Conservation (phyloP, 768 basidiomycete species). For the Mycena pura region DNA sequence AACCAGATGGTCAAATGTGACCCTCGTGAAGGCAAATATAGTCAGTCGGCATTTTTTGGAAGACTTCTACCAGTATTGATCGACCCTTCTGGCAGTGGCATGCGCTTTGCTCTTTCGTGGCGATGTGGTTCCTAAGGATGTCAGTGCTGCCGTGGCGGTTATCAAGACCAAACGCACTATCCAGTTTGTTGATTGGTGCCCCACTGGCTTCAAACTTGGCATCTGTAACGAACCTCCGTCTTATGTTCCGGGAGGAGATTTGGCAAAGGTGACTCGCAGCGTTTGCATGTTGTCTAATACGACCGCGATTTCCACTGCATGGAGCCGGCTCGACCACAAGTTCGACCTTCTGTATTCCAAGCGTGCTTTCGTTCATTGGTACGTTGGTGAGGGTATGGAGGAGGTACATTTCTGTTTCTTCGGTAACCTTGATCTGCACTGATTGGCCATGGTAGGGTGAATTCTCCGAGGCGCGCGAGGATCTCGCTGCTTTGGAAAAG, state of each 20-base stretch:
- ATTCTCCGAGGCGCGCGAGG: conserved; percentile 98
- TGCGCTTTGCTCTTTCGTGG: conserved; percentile 93
- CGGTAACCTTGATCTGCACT: background rate
- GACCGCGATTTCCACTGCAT: conserved; percentile 92
- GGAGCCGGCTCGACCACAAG: conserved; percentile 96
- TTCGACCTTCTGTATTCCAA: conserved; percentile 98
- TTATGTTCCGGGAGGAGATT: conserved; percentile 90
- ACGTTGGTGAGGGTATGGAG: conserved; percentile 83
- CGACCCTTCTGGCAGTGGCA: conserved; percentile 67
- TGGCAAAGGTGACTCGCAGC: conserved; percentile 91
- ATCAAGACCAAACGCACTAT: conserved; percentile 99
- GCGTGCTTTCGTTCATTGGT: conserved; percentile 90
- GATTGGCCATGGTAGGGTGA: conserved; percentile 64
- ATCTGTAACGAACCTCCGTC: conserved; percentile 98
- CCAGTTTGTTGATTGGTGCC: conserved; percentile 98
- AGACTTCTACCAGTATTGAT: conserved; percentile 41
- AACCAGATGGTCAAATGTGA: conserved; percentile 98
- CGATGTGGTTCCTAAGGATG: conserved; percentile 97
- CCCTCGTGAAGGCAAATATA: conserved; percentile 98
- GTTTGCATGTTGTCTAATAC: conserved; percentile 98
- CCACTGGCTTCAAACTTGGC: conserved; percentile 98
- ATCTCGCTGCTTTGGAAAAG: conserved; percentile 99
- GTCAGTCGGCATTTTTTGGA: conserved; percentile 54
- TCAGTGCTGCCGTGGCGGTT: conserved; percentile 86
- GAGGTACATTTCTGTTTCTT: conserved; percentile 41